phyloP scores from a whole-genome alignment of 1,284 basidiomycete species.

The Apiotrichum montevideense region DNA sequence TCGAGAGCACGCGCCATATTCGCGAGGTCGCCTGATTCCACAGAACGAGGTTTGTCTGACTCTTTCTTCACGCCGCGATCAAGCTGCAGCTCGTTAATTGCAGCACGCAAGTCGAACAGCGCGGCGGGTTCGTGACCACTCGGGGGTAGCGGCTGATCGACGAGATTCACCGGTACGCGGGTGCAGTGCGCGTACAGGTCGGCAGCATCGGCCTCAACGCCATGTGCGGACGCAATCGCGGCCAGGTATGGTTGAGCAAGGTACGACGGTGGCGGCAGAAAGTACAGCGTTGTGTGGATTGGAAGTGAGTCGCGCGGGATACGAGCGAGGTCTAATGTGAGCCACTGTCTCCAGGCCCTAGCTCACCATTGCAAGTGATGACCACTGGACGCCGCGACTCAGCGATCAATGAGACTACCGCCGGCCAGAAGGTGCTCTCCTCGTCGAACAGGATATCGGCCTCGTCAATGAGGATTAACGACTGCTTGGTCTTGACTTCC shows the following conservation, averaged over 20 bases:
- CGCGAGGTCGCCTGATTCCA: not conserved
- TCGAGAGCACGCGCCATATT: conserved; percentile 20
- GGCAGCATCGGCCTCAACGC: conserved; percentile 7
- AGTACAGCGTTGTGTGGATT: conserved; percentile 65
- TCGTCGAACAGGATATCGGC: conserved; percentile 89
- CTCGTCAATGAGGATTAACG: conserved; percentile 90
- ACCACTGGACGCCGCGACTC: conserved; percentile 78
- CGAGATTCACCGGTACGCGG: conserved; percentile 17
- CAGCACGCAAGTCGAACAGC: conserved; percentile 56
- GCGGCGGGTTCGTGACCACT: conserved; percentile 44
- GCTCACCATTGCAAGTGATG: conserved; percentile 84
- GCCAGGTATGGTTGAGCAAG: conserved; percentile 68
- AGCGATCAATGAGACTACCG: conserved; percentile 69
- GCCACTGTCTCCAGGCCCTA: not conserved
- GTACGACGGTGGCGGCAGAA: conserved; percentile 56
- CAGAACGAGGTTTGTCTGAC: not conserved
- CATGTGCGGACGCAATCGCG: conserved; percentile 47
- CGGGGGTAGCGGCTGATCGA: conserved; percentile 46
- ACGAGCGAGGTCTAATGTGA: conserved; percentile 57
- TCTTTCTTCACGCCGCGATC: conserved; percentile 13
- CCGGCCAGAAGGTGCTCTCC: conserved; percentile 86
- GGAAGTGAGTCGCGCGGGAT: conserved; percentile 69
- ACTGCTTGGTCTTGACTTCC: conserved; percentile 55
- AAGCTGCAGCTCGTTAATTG: conserved; percentile 58
- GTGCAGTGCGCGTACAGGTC: conserved; percentile 37